Percentiles rank a stretch among this genome's conserved stretches.
phyloP scores from a whole-genome alignment of 768 basidiomycete genomes.

The Phylloporus scabripes region DNA sequence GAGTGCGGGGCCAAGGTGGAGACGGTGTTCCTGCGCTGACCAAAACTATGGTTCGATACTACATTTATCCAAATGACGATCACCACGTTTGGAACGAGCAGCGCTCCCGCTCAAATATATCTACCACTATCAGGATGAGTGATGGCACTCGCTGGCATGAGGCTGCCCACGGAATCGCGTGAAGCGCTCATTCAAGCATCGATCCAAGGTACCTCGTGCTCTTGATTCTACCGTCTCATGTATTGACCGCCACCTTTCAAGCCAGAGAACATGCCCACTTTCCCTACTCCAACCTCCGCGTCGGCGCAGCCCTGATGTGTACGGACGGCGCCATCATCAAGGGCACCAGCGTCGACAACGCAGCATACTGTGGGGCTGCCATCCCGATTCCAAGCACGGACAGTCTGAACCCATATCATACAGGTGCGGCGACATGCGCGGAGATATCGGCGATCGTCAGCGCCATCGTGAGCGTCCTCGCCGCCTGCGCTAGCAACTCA shows the following conservation, averaged over 20 bases:
- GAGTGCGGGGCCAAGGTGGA: too few species aligned
- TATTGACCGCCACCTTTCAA: conserved; percentile 22
- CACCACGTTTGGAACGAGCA: too few species aligned
- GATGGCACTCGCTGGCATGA: not conserved
- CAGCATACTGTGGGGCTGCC: conserved; percentile 65
- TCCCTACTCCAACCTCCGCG: conserved; percentile 86
- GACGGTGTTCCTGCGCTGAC: not conserved
- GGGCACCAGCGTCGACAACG: conserved; percentile 91
- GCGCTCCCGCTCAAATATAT: too few species aligned
- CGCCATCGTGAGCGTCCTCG: conserved; percentile 59
- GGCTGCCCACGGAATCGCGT: conserved; percentile 37
- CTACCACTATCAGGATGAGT: too few species aligned
- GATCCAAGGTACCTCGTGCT: conserved; percentile 45
- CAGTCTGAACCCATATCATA: not conserved
- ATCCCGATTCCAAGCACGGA: not conserved
- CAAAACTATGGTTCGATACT: too few species aligned
- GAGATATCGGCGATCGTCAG: conserved; percentile 89
- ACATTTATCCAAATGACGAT: too few species aligned
- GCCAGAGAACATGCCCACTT: conserved; percentile 68
- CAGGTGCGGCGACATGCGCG: conserved; percentile 88
- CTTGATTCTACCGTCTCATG: not conserved
- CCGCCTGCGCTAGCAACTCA: not conserved
- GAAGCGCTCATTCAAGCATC: conserved; percentile 52
- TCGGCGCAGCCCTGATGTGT: conserved; percentile 79
- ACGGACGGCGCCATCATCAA: conserved; percentile 66